Conservation (phyloP, 225 moss, liverwort and hornwort genomes). For the Neckera pumila region DNA sequence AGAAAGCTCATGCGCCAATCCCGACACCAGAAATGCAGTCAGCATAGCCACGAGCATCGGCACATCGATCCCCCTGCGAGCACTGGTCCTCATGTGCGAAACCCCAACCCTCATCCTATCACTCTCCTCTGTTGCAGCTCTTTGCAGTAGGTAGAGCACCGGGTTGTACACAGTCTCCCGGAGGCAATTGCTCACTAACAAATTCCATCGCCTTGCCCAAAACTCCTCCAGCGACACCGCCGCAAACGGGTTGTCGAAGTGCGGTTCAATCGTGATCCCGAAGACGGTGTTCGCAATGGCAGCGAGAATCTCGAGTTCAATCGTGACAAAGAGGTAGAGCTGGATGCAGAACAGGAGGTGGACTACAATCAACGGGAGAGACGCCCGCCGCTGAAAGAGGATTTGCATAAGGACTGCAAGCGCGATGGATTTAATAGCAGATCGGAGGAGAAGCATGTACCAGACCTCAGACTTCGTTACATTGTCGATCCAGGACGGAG, state of each 20-base stretch:
- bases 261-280: conserved; percentile 31
- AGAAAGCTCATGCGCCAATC: conserved; percentile 35
- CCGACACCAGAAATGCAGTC: conserved; percentile 32
- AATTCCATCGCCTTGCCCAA: conserved; percentile 53
- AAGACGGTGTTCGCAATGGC: conserved; percentile 18
- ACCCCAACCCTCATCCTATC: background rate
- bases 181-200: conserved; percentile 35
- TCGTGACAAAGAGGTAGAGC: conserved; percentile 42
- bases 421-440: conserved; percentile 11
- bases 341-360: conserved; percentile 23
- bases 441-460: conserved; percentile 28
- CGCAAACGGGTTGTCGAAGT: conserved; percentile 47
- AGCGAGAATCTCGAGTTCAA: conserved; percentile 26
- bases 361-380: background rate
- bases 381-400: background rate
- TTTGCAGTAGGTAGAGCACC: background rate
- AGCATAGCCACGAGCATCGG: conserved; percentile 14
- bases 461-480: conserved; percentile 34
- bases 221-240: conserved; percentile 49
- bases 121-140: background rate
- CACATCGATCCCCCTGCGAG: background rate
- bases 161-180: conserved; percentile 34
- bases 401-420: background rate
- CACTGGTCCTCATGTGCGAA: background rate
- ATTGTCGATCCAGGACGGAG: background rate